phyloP scores from a whole-genome alignment of 148 eudicot species.

The Diospyros lotus region DNA sequence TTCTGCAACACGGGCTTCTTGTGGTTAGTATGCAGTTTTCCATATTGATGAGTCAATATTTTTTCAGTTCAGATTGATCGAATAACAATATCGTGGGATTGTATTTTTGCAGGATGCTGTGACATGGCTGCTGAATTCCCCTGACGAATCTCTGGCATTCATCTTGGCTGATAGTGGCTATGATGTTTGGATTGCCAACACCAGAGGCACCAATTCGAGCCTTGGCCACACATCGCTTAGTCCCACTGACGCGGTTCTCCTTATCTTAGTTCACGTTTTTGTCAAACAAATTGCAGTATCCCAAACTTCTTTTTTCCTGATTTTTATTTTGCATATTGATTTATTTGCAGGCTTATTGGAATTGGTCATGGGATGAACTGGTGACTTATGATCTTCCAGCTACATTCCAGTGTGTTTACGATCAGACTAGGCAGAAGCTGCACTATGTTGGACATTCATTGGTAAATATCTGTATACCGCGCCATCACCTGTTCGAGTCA shows the following conservation, averaged over 20 bases:
- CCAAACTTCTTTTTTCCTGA: not conserved
- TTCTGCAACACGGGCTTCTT: slow-evolving; percentile 45
- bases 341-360: slow-evolving; percentile 51
- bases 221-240: slow-evolving; percentile 43
- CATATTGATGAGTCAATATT: too few relatives aligned
- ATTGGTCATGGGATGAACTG: slow-evolving; percentile 84
- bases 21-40: slow-evolving; percentile 21
- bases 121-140: slow-evolving; percentile 43
- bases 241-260: slow-evolving; percentile 28
- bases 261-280: not conserved
- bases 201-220: slow-evolving; percentile 48
- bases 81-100: not conserved
- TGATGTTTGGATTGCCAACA: slow-evolving; percentile 58
- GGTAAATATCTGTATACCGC: slow-evolving; percentile 21
- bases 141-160: slow-evolving; percentile 44
- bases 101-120: slow-evolving; percentile 33
- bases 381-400: slow-evolving; percentile 60
- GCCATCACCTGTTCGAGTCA: not conserved
- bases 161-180: slow-evolving; percentile 56
- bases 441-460: slow-evolving; percentile 69
- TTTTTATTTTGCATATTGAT: not conserved
- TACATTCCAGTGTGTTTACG: slow-evolving; percentile 35
- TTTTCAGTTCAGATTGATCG: not conserved
- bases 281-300: not conserved
- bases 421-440: slow-evolving; percentile 41